Conservation (phyloP, 2,329 filamentous ascomycete species). For the Phaeosphaeriaceae sp. region DNA sequence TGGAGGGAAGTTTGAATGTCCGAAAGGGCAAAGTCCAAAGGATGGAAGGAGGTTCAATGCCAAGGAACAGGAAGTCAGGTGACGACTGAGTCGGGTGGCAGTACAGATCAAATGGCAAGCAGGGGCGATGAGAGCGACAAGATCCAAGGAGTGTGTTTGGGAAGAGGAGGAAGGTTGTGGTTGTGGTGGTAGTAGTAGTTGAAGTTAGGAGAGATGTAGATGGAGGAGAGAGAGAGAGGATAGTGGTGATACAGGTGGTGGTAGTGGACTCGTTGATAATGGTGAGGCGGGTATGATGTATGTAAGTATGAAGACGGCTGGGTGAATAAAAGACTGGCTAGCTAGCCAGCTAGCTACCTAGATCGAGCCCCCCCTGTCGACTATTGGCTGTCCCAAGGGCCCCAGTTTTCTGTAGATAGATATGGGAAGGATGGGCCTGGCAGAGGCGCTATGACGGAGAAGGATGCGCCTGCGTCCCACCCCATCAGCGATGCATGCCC, state of each 20-base stretch:
- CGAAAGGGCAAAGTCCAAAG: too few species aligned
- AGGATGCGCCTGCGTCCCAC: conserved; percentile 40
- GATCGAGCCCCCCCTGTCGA: conserved; percentile 18
- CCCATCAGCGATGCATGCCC: conserved; percentile 36
- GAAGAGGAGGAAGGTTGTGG: conserved; percentile 20
- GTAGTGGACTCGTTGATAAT: conserved; percentile 12
- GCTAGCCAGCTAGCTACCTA: too few species aligned
- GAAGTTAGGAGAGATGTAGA: too few species aligned
- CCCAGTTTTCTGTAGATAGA: conserved; percentile 46
- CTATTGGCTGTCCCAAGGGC: conserved; percentile 34
- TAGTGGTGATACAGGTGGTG: conserved; percentile 13
- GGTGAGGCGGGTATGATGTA: conserved; percentile 48
- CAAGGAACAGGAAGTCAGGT: conserved; percentile 28
- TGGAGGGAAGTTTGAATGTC: background rate
- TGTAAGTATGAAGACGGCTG: conserved; percentile 43
- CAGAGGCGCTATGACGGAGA: conserved; percentile 47
- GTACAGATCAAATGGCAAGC: background rate
- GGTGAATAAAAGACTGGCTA: conserved; percentile 38
- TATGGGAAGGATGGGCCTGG: conserved; percentile 44
- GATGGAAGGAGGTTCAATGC: conserved; percentile 13
- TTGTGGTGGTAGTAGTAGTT: conserved; percentile 12
- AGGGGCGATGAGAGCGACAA: conserved; percentile 19
- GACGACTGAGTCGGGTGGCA: conserved; percentile 12
- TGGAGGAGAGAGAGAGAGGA: conserved; percentile 2
- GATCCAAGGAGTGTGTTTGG: conserved; percentile 35